Percentiles rank a stretch among this genome's conserved stretches.
phyloP scores from a whole-genome alignment of 1,139 yeast species.

The Hemisphaericaspora lyxosophila region DNA sequence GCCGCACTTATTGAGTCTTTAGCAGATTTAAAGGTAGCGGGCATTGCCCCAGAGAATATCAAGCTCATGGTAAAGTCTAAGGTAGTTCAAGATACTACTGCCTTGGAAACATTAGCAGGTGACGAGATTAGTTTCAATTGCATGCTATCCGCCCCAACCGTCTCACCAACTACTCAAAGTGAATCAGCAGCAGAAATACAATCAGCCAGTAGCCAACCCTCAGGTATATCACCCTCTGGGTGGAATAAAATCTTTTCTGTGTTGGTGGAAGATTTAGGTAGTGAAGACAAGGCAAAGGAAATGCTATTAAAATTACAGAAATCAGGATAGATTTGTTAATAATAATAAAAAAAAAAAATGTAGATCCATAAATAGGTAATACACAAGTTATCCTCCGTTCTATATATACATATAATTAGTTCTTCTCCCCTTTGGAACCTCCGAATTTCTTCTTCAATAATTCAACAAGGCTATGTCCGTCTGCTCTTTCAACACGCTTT shows the following conservation, averaged over 20 bases:
- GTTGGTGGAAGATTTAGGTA: slow-evolving; percentile 31
- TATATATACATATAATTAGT: too few relatives aligned
- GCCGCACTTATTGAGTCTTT: slow-evolving; percentile 28
- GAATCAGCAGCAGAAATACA: slow-evolving; percentile 19
- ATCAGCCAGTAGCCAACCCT: slow-evolving; percentile 10
- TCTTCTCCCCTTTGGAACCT: background rate
- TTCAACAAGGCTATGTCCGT: slow-evolving; percentile 59
- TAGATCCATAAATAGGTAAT: background rate
- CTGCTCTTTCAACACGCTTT: slow-evolving; percentile 49
- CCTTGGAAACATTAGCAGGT: slow-evolving; percentile 22
- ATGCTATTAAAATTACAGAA: slow-evolving; percentile 2
- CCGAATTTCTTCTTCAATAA: slow-evolving; percentile 23
- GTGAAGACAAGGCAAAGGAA: slow-evolving; percentile 21
- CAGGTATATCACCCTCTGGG: slow-evolving; percentile 20
- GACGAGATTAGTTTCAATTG: slow-evolving; percentile 33
- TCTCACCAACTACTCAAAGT: slow-evolving; percentile 4
- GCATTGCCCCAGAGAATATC: slow-evolving; percentile 30
- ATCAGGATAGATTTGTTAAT: slow-evolving; percentile 1
- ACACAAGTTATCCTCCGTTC: slow-evolving; percentile 5
- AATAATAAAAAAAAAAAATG: background rate
- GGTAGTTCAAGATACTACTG: slow-evolving; percentile 41
- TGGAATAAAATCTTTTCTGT: slow-evolving; percentile 34
- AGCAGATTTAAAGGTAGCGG: slow-evolving; percentile 21
- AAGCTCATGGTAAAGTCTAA: slow-evolving; percentile 45
- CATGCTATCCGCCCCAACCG: slow-evolving; percentile 33